Percentiles rank a stretch among this genome's conserved stretches.
Evolutionary conservation across 2,329 filamentous ascomycete genomes (phyloP).

Genomic region (Cladophialophora psammophila): DNA sequence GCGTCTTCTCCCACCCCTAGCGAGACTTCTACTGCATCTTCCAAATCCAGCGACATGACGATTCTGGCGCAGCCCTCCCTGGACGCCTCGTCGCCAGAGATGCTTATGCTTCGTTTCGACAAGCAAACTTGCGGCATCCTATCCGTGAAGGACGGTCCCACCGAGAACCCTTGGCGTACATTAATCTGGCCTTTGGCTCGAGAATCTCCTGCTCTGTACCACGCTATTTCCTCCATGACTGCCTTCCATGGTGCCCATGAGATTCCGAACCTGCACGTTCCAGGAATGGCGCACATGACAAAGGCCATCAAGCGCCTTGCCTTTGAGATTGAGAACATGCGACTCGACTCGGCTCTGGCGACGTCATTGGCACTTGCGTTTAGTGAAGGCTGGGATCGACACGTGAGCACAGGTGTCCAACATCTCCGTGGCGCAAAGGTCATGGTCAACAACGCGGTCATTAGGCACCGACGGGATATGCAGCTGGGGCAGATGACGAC

Average conservation of each 20-base stretch:
- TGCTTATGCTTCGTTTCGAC: constrained; percentile 69
- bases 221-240: constrained; percentile 73
- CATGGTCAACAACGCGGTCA: constrained; percentile 66
- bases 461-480: constrained; percentile 51
- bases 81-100: constrained; percentile 63
- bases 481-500: constrained; percentile 41
- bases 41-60: constrained; percentile 38
- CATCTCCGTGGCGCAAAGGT: constrained; percentile 73
- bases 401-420: constrained; percentile 72
- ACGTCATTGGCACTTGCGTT: constrained; percentile 75
- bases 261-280: constrained; percentile 63
- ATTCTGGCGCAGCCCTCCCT: constrained; percentile 55
- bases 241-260: constrained; percentile 66
- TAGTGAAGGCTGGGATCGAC: constrained; percentile 74
- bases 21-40: constrained; percentile 46
- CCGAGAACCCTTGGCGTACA: constrained; percentile 75
- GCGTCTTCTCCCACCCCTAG: constrained; percentile 47
- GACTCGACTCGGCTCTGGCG: constrained; percentile 64
- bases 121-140: constrained; percentile 73
- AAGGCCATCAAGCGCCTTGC: constrained; percentile 66
- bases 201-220: constrained; percentile 69
- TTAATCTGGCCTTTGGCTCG: constrained; percentile 73
- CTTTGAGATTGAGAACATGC: constrained; percentile 68
- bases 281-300: constrained; percentile 74
- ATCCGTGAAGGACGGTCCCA: constrained; percentile 72